Conservation (phyloP, 2,329 filamentous ascomycete genomes). For the Colletotrichum graminicola region DNA sequence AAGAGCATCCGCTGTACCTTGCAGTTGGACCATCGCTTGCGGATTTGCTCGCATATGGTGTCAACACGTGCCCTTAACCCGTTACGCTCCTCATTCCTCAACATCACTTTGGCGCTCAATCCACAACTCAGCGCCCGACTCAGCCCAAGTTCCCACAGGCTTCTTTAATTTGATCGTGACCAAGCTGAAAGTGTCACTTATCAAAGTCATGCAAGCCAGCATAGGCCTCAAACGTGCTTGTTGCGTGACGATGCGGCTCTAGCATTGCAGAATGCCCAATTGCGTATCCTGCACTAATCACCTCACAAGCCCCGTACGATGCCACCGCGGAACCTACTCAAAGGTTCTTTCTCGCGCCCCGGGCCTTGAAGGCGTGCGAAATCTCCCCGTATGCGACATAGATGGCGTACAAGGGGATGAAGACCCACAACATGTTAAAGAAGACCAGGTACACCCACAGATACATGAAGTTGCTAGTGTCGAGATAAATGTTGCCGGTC, state of each 20-base stretch:
- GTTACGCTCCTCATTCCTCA: neutral
- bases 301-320: neutral
- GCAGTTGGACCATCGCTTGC: neutral
- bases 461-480: slow-evolving; percentile 76
- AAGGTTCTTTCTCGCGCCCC: slow-evolving; percentile 49
- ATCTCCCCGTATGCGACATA: slow-evolving; percentile 69
- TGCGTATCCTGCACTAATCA: neutral
- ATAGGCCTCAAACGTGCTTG: neutral
- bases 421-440: slow-evolving; percentile 78
- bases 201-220: neutral
- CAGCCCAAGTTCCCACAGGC: neutral
- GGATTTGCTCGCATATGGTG: neutral
- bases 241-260: neutral
- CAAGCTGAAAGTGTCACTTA: neutral
- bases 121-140: neutral
- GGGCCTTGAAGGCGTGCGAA: slow-evolving; percentile 62
- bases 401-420: slow-evolving; percentile 70
- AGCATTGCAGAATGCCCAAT: neutral
- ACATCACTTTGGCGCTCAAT: neutral
- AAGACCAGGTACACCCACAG: slow-evolving; percentile 76
- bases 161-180: neutral
- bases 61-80: neutral
- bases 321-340: slow-evolving; percentile 23
- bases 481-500: slow-evolving; percentile 70
- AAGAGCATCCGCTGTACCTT: neutral